These are phyloP conservation scores for Clarireedia homoeocarpa DNA, from an alignment of 2,329 filamentous ascomycete species.

Conservation along the genomic window DNA sequence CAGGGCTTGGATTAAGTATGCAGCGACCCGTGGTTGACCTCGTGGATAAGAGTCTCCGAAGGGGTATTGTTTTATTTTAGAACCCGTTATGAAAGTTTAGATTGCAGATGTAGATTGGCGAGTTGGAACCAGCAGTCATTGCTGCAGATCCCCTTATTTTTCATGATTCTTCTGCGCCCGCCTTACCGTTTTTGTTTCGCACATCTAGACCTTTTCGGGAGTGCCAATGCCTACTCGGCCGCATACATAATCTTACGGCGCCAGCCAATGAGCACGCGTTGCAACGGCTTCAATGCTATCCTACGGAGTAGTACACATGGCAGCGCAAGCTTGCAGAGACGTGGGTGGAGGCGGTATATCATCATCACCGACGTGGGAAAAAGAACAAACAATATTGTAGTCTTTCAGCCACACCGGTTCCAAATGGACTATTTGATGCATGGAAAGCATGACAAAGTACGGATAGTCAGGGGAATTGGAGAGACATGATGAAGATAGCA, in stretches of 20 bases:
- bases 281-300: background rate
- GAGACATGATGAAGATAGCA: background rate
- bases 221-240: constrained; percentile 1
- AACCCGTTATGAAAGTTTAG: constrained; percentile 7
- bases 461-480: background rate
- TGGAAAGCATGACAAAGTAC: constrained; percentile 1
- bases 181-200: constrained; percentile 8
- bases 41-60: constrained; percentile 5
- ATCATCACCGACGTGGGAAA: background rate
- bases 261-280: background rate
- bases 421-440: constrained; percentile 2
- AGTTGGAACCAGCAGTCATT: constrained; percentile 1
- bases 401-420: constrained; percentile 1
- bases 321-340: constrained; percentile 6
- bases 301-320: constrained; percentile 1
- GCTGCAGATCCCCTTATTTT: constrained; percentile 2
- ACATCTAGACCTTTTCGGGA: constrained; percentile 6
- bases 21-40: background rate
- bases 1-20: background rate
- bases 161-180: background rate
- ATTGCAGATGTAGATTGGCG: constrained; percentile 12
- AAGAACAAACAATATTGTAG: background rate
- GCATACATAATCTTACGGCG: background rate
- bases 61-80: background rate
- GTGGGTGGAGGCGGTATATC: background rate